Percentiles rank a stretch among this genome's conserved stretches.
phyloP scores from a whole-genome alignment of 2,329 filamentous ascomycete genomes.

The Amesomyces nigricolor region DNA sequence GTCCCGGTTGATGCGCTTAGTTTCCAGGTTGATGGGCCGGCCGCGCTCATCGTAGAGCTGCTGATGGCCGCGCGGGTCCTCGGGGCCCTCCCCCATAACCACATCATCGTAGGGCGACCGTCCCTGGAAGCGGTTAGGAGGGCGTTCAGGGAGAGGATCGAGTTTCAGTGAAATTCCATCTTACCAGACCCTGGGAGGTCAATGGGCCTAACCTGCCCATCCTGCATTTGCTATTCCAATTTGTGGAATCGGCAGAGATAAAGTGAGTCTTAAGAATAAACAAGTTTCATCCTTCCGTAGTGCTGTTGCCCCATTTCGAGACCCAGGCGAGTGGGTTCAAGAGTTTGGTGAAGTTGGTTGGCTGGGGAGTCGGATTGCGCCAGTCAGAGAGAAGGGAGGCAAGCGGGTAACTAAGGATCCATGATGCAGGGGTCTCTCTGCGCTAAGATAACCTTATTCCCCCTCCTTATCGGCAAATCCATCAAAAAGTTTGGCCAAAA shows the following conservation, averaged over 20 bases:
- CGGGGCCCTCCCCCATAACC: constrained; percentile 44
- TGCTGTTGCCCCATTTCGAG: neutral
- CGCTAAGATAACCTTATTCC: constrained; percentile 38
- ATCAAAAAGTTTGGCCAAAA: constrained; percentile 21
- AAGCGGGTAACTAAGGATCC: no score
- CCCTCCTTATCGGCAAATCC: constrained; percentile 19
- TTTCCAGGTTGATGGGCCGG: constrained; percentile 50
- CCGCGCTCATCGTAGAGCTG: constrained; percentile 53
- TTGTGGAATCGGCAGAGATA: no score
- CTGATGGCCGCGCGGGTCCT: constrained; percentile 35
- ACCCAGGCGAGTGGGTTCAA: neutral
- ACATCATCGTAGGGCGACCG: constrained; percentile 57
- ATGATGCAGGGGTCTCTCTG: constrained; percentile 2
- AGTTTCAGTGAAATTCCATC: constrained; percentile 16
- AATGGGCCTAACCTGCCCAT: constrained; percentile 54
- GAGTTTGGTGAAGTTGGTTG: neutral
- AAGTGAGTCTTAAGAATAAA: neutral
- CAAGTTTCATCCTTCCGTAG: neutral
- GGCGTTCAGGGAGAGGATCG: neutral
- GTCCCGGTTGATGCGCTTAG: constrained; percentile 50
- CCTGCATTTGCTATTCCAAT: constrained; percentile 19
- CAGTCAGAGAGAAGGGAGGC: no score
- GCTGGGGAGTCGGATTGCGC: neutral
- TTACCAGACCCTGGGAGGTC: constrained; percentile 52
- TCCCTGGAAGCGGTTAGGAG: constrained; percentile 36